These are phyloP conservation scores for Mycena haematopus DNA, from an alignment of 768 basidiomycete genomes.

Conservation along the genomic window DNA sequence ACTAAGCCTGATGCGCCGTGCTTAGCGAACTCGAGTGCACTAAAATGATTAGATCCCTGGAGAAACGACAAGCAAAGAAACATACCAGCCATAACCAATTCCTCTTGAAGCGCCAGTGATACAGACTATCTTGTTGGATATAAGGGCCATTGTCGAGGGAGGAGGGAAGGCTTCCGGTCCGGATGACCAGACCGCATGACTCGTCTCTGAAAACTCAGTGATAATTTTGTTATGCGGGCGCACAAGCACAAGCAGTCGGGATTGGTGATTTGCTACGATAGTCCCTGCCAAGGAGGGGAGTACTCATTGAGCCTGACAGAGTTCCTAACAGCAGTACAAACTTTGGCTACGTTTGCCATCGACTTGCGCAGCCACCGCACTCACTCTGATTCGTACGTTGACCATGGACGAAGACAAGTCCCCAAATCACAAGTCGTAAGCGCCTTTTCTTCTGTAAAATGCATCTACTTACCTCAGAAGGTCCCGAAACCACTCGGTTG, in stretches of 20 bases:
- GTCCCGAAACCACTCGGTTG: constrained; percentile 77
- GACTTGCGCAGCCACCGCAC: constrained; percentile 15
- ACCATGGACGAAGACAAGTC: constrained; percentile 70
- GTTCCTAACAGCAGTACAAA: too few relatives aligned
- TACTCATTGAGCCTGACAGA: too few relatives aligned
- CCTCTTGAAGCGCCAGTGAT: constrained; percentile 80
- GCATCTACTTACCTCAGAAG: constrained; percentile 38
- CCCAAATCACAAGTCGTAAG: constrained; percentile 67
- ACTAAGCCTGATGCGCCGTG: constrained; percentile 70
- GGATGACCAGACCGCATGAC: not conserved
- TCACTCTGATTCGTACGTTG: constrained; percentile 40
- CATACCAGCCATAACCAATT: constrained; percentile 70
- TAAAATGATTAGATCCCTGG: constrained; percentile 18
- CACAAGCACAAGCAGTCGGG: too few relatives aligned
- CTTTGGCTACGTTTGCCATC: constrained; percentile 36
- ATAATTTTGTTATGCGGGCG: too few relatives aligned
- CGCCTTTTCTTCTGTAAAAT: constrained; percentile 22
- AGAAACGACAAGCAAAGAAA: not conserved
- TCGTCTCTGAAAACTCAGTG: too few relatives aligned
- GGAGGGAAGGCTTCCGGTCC: constrained; percentile 1
- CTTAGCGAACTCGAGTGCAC: constrained; percentile 66
- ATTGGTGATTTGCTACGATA: too few relatives aligned
- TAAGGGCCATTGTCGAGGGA: constrained; percentile 45
- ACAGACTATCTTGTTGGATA: constrained; percentile 63
- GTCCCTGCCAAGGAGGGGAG: too few relatives aligned